Evolutionary conservation across 139 green algal species (phyloP).

Genomic region (Picochlorum sp.): DNA sequence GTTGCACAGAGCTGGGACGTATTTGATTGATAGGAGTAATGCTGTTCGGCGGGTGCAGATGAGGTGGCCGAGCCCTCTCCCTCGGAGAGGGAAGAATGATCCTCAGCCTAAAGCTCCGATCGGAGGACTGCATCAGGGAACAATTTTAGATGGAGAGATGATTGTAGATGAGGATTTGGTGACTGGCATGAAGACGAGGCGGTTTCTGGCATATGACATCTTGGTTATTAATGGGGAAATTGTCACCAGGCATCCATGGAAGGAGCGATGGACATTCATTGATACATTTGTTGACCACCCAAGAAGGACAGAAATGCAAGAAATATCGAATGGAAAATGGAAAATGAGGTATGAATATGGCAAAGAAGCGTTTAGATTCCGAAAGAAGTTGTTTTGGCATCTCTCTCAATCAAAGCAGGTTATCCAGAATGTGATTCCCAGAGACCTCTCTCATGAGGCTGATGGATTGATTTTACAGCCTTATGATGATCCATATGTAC

Average conservation of each 20-base stretch:
- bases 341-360: conserved; percentile 22
- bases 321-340: conserved; percentile 21
- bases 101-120: conserved; percentile 11
- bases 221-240: conserved; percentile 54
- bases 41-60: conserved; percentile 53
- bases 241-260: conserved; percentile 42
- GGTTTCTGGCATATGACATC: conserved; percentile 84
- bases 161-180: conserved; percentile 70
- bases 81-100: neutral
- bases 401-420: conserved; percentile 41
- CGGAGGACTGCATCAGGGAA: conserved; percentile 26
- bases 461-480: conserved; percentile 91
- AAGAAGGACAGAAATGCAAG: conserved; percentile 37
- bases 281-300: conserved; percentile 39
- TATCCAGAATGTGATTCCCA: conserved; percentile 68
- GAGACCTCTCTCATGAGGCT: conserved; percentile 72
- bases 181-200: conserved; percentile 31
- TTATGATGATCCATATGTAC: conserved; percentile 61
- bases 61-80: conserved; percentile 28
- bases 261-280: conserved; percentile 46
- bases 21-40: conserved; percentile 84
- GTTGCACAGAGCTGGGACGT: conserved; percentile 56
- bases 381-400: conserved; percentile 84
- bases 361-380: conserved; percentile 63
- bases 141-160: conserved; percentile 96